Conservation (phyloP, 2,329 filamentous ascomycete species). For the Helminthosporium solani region DNA sequence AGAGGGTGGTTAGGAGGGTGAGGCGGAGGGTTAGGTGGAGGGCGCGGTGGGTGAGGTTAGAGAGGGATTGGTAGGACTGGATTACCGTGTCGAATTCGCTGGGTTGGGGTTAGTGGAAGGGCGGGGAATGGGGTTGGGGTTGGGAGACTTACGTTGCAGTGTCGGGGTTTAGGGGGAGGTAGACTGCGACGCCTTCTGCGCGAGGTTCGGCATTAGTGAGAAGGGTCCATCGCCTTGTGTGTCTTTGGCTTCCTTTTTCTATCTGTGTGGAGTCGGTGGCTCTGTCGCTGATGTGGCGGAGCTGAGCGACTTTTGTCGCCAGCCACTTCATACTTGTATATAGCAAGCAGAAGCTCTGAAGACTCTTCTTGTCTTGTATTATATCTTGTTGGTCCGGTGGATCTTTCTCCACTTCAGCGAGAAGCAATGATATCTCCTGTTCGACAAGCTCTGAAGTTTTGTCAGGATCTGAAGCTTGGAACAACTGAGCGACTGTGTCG, state of each 20-base stretch:
- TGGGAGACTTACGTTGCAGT: constrained; percentile 66
- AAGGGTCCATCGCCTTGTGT: constrained; percentile 80
- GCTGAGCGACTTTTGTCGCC: constrained; percentile 73
- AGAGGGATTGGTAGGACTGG: constrained; percentile 77
- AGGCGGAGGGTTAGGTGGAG: constrained; percentile 87
- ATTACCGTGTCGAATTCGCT: constrained; percentile 86
- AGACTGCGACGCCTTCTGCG: constrained; percentile 66
- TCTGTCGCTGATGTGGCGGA: constrained; percentile 78
- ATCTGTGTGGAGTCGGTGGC: constrained; percentile 65
- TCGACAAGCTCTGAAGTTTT: constrained; percentile 23
- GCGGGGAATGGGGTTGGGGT: background rate
- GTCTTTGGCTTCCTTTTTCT: constrained; percentile 46
- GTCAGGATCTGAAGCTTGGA: constrained; percentile 25
- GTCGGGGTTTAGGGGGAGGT: constrained; percentile 83
- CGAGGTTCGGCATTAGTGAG: constrained; percentile 55
- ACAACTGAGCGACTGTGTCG: constrained; percentile 52
- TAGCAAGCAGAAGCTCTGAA: constrained; percentile 80
- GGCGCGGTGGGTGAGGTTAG: constrained; percentile 75
- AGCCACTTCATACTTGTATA: constrained; percentile 99
- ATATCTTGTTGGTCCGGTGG: constrained; percentile 76
- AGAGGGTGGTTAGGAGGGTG: constrained; percentile 78
- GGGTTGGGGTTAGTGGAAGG: constrained; percentile 10
- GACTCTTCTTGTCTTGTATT: constrained; percentile 83
- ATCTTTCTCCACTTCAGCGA: constrained; percentile 56
- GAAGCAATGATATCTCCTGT: constrained; percentile 56